These are phyloP conservation scores for Ustilago nuda DNA, from an alignment of 1,284 basidiomycete species.

Conservation along the genomic window DNA sequence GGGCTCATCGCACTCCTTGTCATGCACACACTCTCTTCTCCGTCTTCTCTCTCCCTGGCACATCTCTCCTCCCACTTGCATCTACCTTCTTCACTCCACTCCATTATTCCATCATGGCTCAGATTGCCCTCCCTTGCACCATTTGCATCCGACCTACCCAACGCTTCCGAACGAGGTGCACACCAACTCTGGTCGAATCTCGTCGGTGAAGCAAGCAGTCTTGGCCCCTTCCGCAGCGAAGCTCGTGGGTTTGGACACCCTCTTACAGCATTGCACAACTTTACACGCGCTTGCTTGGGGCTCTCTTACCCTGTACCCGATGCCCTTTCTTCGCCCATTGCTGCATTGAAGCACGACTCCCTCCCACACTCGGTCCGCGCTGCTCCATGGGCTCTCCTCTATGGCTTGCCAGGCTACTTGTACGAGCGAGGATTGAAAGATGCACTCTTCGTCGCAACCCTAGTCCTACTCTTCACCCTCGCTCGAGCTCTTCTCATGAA, in stretches of 20 bases:
- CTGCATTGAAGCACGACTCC: slow-evolving; percentile 29
- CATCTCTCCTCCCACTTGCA: slow-evolving; percentile 57
- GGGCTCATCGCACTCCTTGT: slow-evolving; percentile 52
- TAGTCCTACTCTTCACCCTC: slow-evolving; percentile 59
- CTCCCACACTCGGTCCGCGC: slow-evolving; percentile 11
- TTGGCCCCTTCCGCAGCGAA: slow-evolving; percentile 60
- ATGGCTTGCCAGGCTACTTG: slow-evolving; percentile 39
- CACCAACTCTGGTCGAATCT: slow-evolving; percentile 37
- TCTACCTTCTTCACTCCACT: slow-evolving; percentile 50
- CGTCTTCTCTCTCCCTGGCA: slow-evolving; percentile 55
- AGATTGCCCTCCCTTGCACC: slow-evolving; percentile 49
- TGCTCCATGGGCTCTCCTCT: slow-evolving; percentile 48
- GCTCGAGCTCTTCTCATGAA: slow-evolving; percentile 57
- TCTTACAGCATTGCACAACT: slow-evolving; percentile 59
- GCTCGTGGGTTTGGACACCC: slow-evolving; percentile 61
- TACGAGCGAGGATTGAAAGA: slow-evolving; percentile 57
- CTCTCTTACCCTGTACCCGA: slow-evolving; percentile 55
- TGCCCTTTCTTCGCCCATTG: slow-evolving; percentile 33
- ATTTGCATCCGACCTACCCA: slow-evolving; percentile 58
- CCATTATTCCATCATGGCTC: slow-evolving; percentile 57
- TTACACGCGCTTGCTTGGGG: slow-evolving; percentile 54
- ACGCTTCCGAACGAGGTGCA: slow-evolving; percentile 46
- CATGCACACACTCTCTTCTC: slow-evolving; percentile 57
- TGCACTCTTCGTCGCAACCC: slow-evolving; percentile 55
- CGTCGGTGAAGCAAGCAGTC: slow-evolving; percentile 25